A percentile compares a stretch with the other conserved stretches of the same genome.
phyloP scores from a whole-genome alignment of 257 asterid genomes.

The Solanum tarapatanum region DNA sequence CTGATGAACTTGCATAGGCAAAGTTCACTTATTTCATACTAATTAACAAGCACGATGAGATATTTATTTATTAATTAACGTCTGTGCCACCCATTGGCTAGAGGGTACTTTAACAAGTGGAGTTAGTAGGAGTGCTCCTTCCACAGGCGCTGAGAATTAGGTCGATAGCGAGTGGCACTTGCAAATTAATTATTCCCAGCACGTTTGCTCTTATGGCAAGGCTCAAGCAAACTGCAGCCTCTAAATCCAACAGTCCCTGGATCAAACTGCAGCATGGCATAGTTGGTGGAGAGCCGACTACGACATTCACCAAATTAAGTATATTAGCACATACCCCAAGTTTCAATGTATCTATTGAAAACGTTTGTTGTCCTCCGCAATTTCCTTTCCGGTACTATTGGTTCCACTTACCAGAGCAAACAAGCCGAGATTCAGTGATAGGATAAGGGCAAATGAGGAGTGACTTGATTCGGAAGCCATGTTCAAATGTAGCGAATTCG shows the following conservation, averaged over 20 bases:
- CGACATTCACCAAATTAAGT: too few relatives aligned
- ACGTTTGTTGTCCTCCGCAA: too few relatives aligned
- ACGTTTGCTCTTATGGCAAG: neutral
- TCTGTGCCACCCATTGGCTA: neutral
- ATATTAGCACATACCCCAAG: too few relatives aligned
- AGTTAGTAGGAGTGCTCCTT: neutral
- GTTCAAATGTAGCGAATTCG: neutral
- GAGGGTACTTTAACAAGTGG: neutral
- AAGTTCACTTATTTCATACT: neutral
- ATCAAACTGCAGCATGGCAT: conserved; percentile 11
- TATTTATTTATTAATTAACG: neutral
- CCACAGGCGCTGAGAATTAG: neutral
- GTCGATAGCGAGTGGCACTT: neutral
- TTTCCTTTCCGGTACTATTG: too few relatives aligned
- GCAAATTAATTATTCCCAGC: neutral
- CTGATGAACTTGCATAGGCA: too few relatives aligned
- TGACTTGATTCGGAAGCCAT: neutral
- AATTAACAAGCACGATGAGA: neutral
- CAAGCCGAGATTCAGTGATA: neutral
- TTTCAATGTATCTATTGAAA: too few relatives aligned
- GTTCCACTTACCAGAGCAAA: neutral
- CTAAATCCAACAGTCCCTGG: too few relatives aligned
- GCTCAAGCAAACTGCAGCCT: neutral
- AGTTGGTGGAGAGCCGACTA: neutral
- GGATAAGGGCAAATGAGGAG: neutral